Evolutionary conservation across 2,329 filamentous ascomycete species (phyloP).

Genomic region (Xylariales sp.): DNA sequence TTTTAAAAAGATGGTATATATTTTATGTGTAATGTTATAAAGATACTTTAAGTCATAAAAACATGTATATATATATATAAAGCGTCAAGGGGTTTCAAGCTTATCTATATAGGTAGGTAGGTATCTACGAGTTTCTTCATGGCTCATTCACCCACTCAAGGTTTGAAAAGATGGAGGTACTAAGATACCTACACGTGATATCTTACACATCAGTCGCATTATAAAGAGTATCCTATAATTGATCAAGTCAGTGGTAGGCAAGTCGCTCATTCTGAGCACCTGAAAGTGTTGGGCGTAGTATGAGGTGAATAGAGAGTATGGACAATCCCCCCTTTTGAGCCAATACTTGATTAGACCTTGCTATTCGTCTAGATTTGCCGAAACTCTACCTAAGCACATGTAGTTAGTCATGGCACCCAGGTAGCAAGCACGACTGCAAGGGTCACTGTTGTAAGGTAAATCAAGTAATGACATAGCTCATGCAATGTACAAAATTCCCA

Average conservation of each 20-base stretch:
- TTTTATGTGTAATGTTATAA: too few relatives aligned
- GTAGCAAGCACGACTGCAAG: not conserved
- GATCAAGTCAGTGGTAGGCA: not conserved
- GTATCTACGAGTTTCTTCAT: not conserved
- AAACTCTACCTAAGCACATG: too few relatives aligned
- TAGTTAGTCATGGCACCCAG: too few relatives aligned
- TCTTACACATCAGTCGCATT: not conserved
- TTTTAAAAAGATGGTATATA: not conserved
- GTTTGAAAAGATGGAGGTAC: not conserved
- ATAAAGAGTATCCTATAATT: not conserved
- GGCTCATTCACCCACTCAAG: not conserved
- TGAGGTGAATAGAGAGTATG: too few relatives aligned
- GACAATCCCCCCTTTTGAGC: too few relatives aligned
- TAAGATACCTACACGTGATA: not conserved
- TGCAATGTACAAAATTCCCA: slow-evolving; percentile 22
- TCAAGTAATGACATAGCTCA: not conserved
- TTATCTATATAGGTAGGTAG: not conserved
- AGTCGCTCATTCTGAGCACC: not conserved
- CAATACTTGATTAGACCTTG: too few relatives aligned
- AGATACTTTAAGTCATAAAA: too few relatives aligned
- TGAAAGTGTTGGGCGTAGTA: not conserved
- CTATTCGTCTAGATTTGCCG: too few relatives aligned
- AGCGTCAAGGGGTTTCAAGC: too few relatives aligned
- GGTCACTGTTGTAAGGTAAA: not conserved
- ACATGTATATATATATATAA: too few relatives aligned